A percentile compares a stretch with the other conserved stretches of the same genome.
These are phyloP conservation scores for Flaveria ramosissima DNA, from an alignment of 129 eudicot genomes.

Conservation along the genomic window DNA sequence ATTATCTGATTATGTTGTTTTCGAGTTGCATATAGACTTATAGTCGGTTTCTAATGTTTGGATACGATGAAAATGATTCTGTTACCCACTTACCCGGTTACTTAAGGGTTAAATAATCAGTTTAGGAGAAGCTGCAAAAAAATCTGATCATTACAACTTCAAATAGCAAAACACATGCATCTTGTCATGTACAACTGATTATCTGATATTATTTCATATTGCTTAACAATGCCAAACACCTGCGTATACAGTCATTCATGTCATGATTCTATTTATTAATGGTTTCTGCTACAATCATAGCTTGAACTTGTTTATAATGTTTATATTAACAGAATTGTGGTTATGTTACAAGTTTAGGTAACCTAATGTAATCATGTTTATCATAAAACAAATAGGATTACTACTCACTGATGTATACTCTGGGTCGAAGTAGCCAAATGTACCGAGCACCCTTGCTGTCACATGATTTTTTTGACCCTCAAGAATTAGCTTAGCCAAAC, in stretches of 20 bases:
- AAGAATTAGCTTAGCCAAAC: constrained; percentile 95
- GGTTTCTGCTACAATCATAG: no score
- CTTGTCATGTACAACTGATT: no score
- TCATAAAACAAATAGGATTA: constrained; percentile 12
- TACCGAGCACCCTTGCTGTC: constrained; percentile 89
- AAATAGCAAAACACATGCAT: no score
- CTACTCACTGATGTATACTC: constrained; percentile 89
- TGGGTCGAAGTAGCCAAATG: constrained; percentile 96
- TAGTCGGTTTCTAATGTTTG: not conserved
- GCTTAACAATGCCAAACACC: no score
- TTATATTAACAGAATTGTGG: no score
- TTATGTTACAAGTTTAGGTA: no score
- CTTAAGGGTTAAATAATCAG: not conserved
- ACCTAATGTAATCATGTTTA: not conserved
- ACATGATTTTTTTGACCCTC: constrained; percentile 86
- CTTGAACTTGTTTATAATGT: no score
- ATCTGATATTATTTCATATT: no score
- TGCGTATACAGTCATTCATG: no score
- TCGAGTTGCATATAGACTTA: not conserved
- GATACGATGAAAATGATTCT: not conserved
- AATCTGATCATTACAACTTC: not conserved
- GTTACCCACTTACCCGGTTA: not conserved
- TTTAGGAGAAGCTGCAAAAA: not conserved
- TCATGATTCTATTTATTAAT: no score
- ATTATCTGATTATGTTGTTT: not conserved